Conservation (phyloP, 2,329 filamentous ascomycete species). For the Ceratocystis variospora region DNA sequence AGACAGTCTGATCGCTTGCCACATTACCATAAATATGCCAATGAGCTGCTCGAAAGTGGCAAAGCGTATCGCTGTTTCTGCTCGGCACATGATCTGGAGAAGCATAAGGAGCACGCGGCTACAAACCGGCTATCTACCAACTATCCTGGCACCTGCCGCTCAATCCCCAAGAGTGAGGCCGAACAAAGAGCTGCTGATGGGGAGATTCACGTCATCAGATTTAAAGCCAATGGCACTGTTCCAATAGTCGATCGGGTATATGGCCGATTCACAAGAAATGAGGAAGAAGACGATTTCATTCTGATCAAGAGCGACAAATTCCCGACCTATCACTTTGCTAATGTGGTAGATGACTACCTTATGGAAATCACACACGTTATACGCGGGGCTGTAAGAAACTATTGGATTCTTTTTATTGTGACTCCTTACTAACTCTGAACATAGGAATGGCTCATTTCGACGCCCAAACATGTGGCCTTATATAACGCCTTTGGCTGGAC, state of each 20-base stretch:
- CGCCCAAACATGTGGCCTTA: slow-evolving; percentile 57
- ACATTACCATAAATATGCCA: slow-evolving; percentile 58
- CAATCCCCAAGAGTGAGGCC: slow-evolving; percentile 52
- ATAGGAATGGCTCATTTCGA: slow-evolving; percentile 90
- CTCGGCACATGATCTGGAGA: slow-evolving; percentile 53
- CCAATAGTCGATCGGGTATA: slow-evolving; percentile 57
- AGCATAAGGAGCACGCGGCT: slow-evolving; percentile 49
- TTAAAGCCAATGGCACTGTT: slow-evolving; percentile 41
- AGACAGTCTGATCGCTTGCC: slow-evolving; percentile 60
- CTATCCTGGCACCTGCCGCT: slow-evolving; percentile 55
- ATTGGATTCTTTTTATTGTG: too few species aligned
- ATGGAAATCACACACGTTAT: slow-evolving; percentile 97
- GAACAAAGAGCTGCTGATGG: slow-evolving; percentile 53
- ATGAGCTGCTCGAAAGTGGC: slow-evolving; percentile 53
- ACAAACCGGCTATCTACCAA: slow-evolving; percentile 32
- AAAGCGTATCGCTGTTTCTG: slow-evolving; percentile 93
- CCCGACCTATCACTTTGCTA: slow-evolving; percentile 93
- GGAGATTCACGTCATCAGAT: slow-evolving; percentile 62
- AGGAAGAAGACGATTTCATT: slow-evolving; percentile 64
- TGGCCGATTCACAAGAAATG: slow-evolving; percentile 45
- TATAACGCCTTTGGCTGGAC: slow-evolving; percentile 67
- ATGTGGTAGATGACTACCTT: slow-evolving; percentile 87
- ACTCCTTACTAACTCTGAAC: too few species aligned
- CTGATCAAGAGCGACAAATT: slow-evolving; percentile 82
- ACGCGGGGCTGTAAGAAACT: slow-evolving; percentile 53